Conservation (phyloP, 148 eudicot genomes). For the Camellia granthamiana region DNA sequence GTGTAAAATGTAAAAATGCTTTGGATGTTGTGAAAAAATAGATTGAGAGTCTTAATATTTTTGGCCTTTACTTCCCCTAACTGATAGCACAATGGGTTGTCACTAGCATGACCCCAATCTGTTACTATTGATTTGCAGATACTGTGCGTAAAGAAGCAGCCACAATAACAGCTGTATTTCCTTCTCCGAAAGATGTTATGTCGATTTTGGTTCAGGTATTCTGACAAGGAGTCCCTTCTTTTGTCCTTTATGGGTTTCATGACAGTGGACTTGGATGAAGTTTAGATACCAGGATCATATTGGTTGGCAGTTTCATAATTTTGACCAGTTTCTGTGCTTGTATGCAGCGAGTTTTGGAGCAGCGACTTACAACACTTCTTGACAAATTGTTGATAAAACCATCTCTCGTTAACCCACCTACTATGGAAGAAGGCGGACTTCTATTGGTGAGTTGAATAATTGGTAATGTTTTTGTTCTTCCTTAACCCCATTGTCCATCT, state of each 20-base stretch:
- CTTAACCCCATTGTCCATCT: neutral
- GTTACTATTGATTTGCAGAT: slow-evolving; percentile 45
- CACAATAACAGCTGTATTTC: slow-evolving; percentile 95
- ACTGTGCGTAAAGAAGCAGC: slow-evolving; percentile 98
- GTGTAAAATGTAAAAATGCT: no score
- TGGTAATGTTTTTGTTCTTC: slow-evolving; percentile 13
- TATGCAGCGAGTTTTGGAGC: slow-evolving; percentile 91
- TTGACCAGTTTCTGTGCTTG: slow-evolving; percentile 18
- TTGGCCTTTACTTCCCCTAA: no score
- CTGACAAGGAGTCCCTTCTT: slow-evolving; percentile 3
- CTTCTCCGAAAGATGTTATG: slow-evolving; percentile 98
- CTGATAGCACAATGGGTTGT: no score
- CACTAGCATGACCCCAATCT: neutral
- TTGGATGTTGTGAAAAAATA: no score
- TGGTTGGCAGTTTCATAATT: slow-evolving; percentile 4
- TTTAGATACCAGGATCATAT: slow-evolving; percentile 8
- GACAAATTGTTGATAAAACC: slow-evolving; percentile 88
- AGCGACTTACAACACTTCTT: slow-evolving; percentile 83
- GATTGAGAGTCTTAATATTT: no score
- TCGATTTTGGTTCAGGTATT: slow-evolving; percentile 95
- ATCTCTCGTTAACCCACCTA: slow-evolving; percentile 80
- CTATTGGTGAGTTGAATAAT: slow-evolving; percentile 59
- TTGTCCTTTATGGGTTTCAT: slow-evolving; percentile 5
- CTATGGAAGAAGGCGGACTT: slow-evolving; percentile 85
- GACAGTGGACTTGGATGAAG: neutral